These are phyloP conservation scores for Ananas comosus DNA, from an alignment of 176 grass and related monocot species.

Conservation along the genomic window DNA sequence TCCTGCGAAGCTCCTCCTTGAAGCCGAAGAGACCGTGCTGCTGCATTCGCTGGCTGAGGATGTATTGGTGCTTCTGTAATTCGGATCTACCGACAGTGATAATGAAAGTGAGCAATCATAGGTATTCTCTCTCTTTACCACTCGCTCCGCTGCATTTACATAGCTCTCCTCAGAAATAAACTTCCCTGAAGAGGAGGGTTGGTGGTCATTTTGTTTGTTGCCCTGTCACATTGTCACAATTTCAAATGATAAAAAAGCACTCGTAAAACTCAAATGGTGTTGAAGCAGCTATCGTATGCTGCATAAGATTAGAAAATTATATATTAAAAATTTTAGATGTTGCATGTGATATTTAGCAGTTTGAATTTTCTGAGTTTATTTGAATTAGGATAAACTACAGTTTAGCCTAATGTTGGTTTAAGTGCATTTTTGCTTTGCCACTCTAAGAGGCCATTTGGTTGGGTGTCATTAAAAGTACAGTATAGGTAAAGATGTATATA, in stretches of 20 bases:
- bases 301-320: no score
- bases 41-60: constrained; percentile 53
- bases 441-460: no score
- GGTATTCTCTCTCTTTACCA: background rate
- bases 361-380: no score
- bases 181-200: constrained; percentile 5
- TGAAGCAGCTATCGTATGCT: no score
- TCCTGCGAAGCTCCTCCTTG: constrained; percentile 39
- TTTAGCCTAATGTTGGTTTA: no score
- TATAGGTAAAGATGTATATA: no score
- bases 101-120: constrained; percentile 45
- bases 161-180: constrained; percentile 6
- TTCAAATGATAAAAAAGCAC: constrained; percentile 7
- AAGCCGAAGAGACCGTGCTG: constrained; percentile 37
- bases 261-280: no score
- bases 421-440: no score
- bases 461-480: no score
- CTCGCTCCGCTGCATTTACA: constrained; percentile 5
- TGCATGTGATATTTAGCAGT: no score
- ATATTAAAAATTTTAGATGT: no score
- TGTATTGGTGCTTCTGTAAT: background rate
- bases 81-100: constrained; percentile 41
- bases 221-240: constrained; percentile 19
- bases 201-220: constrained; percentile 22
- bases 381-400: no score